Percentiles rank a stretch among this genome's conserved stretches.
Evolutionary conservation across 108 stramenopile genomes (phyloP).

Genomic region (Pseudonitzschia multiseries): DNA sequence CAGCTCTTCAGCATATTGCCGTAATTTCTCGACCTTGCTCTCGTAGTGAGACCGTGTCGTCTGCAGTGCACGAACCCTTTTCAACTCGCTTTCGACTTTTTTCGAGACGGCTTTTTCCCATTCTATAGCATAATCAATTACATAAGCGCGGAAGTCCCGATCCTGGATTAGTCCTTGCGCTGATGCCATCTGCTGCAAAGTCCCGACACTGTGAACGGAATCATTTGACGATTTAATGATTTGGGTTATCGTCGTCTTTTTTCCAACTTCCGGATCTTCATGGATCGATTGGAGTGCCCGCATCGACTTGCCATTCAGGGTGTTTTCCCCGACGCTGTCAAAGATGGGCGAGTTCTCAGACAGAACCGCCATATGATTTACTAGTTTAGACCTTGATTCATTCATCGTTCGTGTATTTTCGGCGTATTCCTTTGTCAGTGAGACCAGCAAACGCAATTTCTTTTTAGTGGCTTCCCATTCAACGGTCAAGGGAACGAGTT

Average conservation of each 20-base stretch:
- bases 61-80: slow-evolving; percentile 19
- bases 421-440: slow-evolving; percentile 6
- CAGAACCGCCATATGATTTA: neutral
- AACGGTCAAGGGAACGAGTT: slow-evolving; percentile 17
- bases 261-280: neutral
- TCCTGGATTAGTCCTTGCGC: neutral
- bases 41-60: slow-evolving; percentile 26
- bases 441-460: slow-evolving; percentile 6
- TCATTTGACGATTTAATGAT: neutral
- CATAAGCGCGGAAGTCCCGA: slow-evolving; percentile 19
- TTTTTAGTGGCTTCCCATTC: slow-evolving; percentile 22
- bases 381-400: neutral
- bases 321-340: slow-evolving; percentile 21
- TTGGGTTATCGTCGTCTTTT: neutral
- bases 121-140: slow-evolving; percentile 32
- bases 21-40: slow-evolving; percentile 28
- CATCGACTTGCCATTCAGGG: neutral
- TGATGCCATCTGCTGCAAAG: neutral
- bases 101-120: slow-evolving; percentile 33
- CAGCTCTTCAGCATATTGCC: slow-evolving; percentile 19
- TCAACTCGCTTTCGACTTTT: slow-evolving; percentile 25
- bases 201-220: neutral
- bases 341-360: slow-evolving; percentile 22
- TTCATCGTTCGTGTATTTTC: neutral
- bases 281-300: neutral